phyloP scores from a whole-genome alignment of 306 rosid species.

The Quercus variabilis region DNA sequence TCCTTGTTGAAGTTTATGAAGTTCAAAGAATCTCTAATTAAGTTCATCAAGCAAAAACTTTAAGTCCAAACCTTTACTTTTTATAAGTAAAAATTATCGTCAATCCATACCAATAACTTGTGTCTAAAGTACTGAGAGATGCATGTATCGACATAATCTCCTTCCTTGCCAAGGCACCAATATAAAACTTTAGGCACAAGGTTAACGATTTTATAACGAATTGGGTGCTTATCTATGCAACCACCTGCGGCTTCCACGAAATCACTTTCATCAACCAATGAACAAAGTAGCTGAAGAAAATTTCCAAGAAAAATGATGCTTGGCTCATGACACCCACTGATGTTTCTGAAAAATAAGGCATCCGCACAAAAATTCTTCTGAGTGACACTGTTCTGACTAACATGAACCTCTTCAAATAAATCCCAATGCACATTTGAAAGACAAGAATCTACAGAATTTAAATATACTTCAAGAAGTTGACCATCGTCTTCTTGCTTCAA shows the following conservation, averaged over 20 bases:
- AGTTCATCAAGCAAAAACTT: conserved; percentile 4
- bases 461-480: conserved; percentile 38
- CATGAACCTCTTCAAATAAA: conserved; percentile 37
- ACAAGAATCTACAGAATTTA: conserved; percentile 49
- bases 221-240: conserved; percentile 36
- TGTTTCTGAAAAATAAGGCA: conserved; percentile 3
- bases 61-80: conserved; percentile 11
- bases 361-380: conserved; percentile 24
- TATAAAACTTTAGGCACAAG: conserved; percentile 62
- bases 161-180: conserved; percentile 55
- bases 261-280: conserved; percentile 59
- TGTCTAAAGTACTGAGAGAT: conserved; percentile 67
- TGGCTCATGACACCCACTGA: conserved; percentile 24
- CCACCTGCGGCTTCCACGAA: conserved; percentile 39
- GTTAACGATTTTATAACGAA: conserved; percentile 33
- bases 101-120: conserved; percentile 74
- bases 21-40: background rate
- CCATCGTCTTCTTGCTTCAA: conserved; percentile 51
- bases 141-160: conserved; percentile 25
- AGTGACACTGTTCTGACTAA: conserved; percentile 12
- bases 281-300: conserved; percentile 73
- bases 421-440: conserved; percentile 60
- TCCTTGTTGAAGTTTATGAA: background rate
- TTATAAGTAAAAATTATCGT: conserved; percentile 11
- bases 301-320: conserved; percentile 57